Conservation (phyloP, 805 yeast species). For the Hanseniaspora pseudoguilliermondii region DNA sequence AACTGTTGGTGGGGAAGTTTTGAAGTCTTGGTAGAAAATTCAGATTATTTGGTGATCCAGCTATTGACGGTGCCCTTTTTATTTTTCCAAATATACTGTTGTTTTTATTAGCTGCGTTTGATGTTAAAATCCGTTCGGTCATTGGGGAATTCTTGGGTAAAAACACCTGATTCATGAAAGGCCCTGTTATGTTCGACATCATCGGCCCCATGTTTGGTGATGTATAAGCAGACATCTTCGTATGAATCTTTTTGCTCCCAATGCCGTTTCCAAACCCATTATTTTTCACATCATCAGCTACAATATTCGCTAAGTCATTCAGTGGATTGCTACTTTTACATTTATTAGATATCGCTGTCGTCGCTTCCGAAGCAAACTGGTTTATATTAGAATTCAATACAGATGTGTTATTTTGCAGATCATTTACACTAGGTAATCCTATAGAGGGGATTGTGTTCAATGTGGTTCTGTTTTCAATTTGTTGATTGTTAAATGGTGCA, state of each 20-base stretch:
- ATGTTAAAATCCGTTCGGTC: not conserved
- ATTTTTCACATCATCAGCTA: not conserved
- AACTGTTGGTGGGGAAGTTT: not conserved
- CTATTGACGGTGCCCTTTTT: not conserved
- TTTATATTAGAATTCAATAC: not conserved
- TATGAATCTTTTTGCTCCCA: not conserved
- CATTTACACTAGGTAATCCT: not conserved
- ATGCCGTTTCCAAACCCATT: not conserved
- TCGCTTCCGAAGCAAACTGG: not conserved
- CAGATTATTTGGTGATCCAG: not conserved
- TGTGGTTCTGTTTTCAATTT: not conserved
- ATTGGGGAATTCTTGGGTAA: not conserved
- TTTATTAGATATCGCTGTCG: not conserved
- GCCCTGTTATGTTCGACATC: not conserved
- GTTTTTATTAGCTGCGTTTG: not conserved
- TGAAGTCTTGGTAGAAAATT: not conserved
- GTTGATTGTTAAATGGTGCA: not conserved
- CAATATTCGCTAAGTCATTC: constrained; percentile 3
- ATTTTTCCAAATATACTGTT: not conserved
- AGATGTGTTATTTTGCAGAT: not conserved
- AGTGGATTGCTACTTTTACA: not conserved
- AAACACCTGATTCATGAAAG: not conserved
- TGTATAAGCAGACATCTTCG: not conserved
- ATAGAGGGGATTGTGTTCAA: not conserved
- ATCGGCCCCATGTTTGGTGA: not conserved